These are phyloP conservation scores for Rubus parviflorus DNA, from an alignment of 306 rosid genomes.

Conservation along the genomic window DNA sequence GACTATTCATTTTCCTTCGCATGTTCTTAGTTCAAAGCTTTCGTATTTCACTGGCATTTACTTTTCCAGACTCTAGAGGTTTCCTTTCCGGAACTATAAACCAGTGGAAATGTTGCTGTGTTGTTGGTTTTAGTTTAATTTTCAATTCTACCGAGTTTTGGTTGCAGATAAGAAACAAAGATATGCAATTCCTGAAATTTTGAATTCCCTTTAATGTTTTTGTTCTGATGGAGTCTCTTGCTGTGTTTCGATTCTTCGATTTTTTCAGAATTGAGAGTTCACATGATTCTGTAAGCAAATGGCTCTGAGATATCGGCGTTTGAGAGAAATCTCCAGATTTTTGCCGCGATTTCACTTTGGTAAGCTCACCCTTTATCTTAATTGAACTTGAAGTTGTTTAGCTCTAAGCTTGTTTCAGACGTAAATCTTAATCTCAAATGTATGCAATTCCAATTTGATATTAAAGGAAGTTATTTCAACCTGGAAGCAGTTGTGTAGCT, in stretches of 20 bases:
- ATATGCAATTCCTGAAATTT: not conserved
- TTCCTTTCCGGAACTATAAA: not conserved
- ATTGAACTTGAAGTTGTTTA: not conserved
- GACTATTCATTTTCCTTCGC: not conserved
- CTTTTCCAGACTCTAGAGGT: not conserved
- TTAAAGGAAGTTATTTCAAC: not conserved
- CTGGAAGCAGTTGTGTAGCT: not conserved
- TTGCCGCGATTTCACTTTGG: constrained; percentile 30
- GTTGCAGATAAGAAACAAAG: not conserved
- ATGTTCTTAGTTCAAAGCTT: not conserved
- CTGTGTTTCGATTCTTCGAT: no score
- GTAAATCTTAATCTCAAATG: not conserved
- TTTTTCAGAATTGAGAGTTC: not conserved
- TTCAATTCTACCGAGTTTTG: not conserved
- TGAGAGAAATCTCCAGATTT: constrained; percentile 35
- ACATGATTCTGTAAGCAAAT: constrained; percentile 22
- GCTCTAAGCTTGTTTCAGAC: not conserved
- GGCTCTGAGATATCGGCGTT: constrained; percentile 35
- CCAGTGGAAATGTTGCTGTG: not conserved
- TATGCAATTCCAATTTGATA: not conserved
- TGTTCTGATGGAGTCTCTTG: no score
- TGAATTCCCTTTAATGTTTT: not conserved
- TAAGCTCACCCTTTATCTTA: not conserved
- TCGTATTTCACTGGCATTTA: not conserved
- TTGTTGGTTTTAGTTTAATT: not conserved